phyloP scores from a whole-genome alignment of 2,329 filamentous ascomycete species.

The Talaromyces sp. region DNA sequence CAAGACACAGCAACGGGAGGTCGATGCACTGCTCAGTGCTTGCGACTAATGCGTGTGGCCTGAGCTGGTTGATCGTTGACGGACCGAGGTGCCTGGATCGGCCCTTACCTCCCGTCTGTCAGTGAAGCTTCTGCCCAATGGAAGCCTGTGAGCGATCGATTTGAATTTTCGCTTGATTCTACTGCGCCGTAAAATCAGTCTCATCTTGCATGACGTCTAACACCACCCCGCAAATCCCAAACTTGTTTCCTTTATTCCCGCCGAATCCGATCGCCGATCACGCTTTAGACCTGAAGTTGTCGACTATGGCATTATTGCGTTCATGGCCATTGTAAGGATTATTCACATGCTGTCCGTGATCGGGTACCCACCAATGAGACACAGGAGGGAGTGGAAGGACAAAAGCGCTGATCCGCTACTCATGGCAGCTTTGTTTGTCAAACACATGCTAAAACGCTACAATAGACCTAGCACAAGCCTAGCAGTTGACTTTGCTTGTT shows the following conservation, averaged over 20 bases:
- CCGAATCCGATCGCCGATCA: constrained; percentile 2
- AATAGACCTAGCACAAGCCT: neutral
- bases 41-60: constrained; percentile 6
- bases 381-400: neutral
- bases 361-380: neutral
- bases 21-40: constrained; percentile 1
- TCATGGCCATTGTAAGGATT: neutral
- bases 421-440: neutral
- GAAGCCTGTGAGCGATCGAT: neutral
- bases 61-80: constrained; percentile 15
- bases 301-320: neutral
- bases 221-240: constrained; percentile 14
- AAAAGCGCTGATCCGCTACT: constrained; percentile 3
- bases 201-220: constrained; percentile 13
- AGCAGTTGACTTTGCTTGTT: constrained; percentile 2
- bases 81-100: constrained; percentile 22
- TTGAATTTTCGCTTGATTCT: constrained; percentile 10
- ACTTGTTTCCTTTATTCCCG: constrained; percentile 5
- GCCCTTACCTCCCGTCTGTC: constrained; percentile 24
- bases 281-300: neutral
- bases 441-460: constrained; percentile 1
- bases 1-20: constrained; percentile 4
- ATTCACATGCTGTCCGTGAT: neutral
- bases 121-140: constrained; percentile 18
- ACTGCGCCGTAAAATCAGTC: constrained; percentile 14